Percentiles rank a stretch among this genome's conserved stretches.
phyloP scores from a whole-genome alignment of 768 basidiomycete genomes.

The Mycena rebaudengoi region DNA sequence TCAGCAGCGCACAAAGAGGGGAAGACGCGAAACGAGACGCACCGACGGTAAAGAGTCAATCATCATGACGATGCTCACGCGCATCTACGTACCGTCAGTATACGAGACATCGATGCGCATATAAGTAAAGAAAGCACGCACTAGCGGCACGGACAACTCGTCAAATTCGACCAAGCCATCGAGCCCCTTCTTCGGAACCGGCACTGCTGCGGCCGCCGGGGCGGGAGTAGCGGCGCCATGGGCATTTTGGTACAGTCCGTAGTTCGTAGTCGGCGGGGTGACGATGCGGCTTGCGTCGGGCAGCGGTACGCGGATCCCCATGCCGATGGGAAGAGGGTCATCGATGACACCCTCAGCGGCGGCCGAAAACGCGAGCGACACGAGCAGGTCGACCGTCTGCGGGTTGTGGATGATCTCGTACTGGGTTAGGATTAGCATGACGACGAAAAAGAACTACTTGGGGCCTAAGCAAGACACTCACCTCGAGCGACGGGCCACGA shows the following conservation, averaged over 20 bases:
- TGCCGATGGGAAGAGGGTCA: slow-evolving; percentile 67
- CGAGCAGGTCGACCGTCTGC: slow-evolving; percentile 70
- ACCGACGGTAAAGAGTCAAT: slow-evolving; percentile 44
- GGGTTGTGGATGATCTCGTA: slow-evolving; percentile 77
- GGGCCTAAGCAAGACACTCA: slow-evolving; percentile 32
- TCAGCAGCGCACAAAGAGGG: not conserved
- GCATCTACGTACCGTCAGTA: slow-evolving; percentile 21
- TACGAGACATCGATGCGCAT: not conserved
- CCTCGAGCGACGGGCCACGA: slow-evolving; percentile 74
- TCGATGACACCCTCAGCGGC: slow-evolving; percentile 62
- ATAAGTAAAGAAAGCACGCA: not conserved
- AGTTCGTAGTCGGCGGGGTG: not conserved
- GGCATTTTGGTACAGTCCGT: not conserved
- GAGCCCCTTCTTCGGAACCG: not conserved
- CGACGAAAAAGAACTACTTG: not conserved
- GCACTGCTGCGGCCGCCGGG: not conserved
- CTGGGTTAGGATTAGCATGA: slow-evolving; percentile 38
- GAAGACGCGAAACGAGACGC: not conserved
- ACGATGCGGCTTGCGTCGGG: slow-evolving; percentile 34
- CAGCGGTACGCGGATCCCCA: slow-evolving; percentile 62
- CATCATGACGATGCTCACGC: slow-evolving; percentile 22
- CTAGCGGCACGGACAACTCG: slow-evolving; percentile 16
- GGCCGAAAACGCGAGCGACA: slow-evolving; percentile 67
- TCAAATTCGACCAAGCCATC: slow-evolving; percentile 29
- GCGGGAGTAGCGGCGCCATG: not conserved